These are phyloP conservation scores for Pinguiococcus pyrenoidosus DNA, from an alignment of 108 stramenopile genomes.

Conservation along the genomic window DNA sequence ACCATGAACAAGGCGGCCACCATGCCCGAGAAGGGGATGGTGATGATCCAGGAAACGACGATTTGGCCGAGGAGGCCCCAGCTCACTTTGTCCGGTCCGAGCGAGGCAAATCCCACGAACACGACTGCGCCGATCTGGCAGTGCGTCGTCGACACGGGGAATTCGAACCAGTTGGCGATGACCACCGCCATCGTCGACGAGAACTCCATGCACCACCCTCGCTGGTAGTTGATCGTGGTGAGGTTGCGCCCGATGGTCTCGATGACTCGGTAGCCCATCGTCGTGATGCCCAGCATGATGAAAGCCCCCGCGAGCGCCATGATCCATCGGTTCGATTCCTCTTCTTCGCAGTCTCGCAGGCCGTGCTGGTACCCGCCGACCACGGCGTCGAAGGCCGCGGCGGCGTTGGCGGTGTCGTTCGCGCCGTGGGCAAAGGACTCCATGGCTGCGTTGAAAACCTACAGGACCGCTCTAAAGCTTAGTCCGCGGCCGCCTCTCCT, in stretches of 20 bases:
- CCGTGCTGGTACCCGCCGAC: neutral
- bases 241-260: neutral
- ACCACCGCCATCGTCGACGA: neutral
- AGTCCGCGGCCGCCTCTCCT: no score
- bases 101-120: neutral
- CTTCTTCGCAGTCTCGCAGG: neutral
- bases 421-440: constrained; percentile 6
- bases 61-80: neutral
- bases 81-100: neutral
- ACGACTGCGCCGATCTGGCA: constrained; percentile 1
- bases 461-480: no score
- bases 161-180: neutral
- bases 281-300: constrained; percentile 3
- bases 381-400: neutral
- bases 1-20: no score
- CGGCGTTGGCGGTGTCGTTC: constrained; percentile 6
- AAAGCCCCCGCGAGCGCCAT: neutral
- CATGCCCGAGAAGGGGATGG: no score
- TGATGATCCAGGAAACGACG: constrained; percentile 2
- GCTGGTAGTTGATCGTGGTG: neutral
- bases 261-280: constrained; percentile 3
- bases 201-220: neutral
- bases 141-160: constrained; percentile 1
- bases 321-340: neutral
- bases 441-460: constrained; percentile 1